Conservation (phyloP, 495 filamentous ascomycete species). For the Hypoxylon lienhwacheense region DNA sequence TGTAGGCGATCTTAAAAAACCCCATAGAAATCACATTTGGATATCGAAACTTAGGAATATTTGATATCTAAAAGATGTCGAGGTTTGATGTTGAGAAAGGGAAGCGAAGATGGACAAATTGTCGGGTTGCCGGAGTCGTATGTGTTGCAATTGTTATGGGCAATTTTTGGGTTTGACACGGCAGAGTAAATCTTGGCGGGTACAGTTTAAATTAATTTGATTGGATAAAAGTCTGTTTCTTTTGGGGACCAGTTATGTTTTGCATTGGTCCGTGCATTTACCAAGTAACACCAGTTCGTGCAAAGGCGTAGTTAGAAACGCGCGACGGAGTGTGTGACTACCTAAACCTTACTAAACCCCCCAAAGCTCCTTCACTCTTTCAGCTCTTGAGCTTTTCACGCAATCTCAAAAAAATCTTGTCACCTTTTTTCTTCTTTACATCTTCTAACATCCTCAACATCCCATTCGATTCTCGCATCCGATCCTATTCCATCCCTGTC, state of each 20-base stretch:
- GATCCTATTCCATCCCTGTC: neutral
- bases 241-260: slow-evolving; percentile 20
- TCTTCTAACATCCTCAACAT: too few relatives aligned
- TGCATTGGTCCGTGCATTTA: slow-evolving; percentile 34
- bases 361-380: slow-evolving; percentile 18
- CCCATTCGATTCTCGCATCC: neutral
- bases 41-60: slow-evolving; percentile 2
- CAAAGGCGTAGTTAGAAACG: slow-evolving; percentile 20
- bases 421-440: slow-evolving; percentile 6
- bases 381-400: slow-evolving; percentile 30
- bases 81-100: slow-evolving; percentile 35
- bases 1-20: slow-evolving; percentile 19
- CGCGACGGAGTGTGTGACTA: slow-evolving; percentile 34
- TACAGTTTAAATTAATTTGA: slow-evolving; percentile 14
- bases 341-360: slow-evolving; percentile 22
- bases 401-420: slow-evolving; percentile 3
- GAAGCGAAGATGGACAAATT: slow-evolving; percentile 32
- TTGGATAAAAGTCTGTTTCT: slow-evolving; percentile 13
- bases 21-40: neutral
- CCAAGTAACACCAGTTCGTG: slow-evolving; percentile 10
- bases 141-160: slow-evolving; percentile 37
- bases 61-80: slow-evolving; percentile 2
- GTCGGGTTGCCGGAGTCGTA: slow-evolving; percentile 27
- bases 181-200: slow-evolving; percentile 20
- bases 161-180: slow-evolving; percentile 37